phyloP scores from a whole-genome alignment of 768 basidiomycete genomes.

The Phanerodontia chrysosporium region DNA sequence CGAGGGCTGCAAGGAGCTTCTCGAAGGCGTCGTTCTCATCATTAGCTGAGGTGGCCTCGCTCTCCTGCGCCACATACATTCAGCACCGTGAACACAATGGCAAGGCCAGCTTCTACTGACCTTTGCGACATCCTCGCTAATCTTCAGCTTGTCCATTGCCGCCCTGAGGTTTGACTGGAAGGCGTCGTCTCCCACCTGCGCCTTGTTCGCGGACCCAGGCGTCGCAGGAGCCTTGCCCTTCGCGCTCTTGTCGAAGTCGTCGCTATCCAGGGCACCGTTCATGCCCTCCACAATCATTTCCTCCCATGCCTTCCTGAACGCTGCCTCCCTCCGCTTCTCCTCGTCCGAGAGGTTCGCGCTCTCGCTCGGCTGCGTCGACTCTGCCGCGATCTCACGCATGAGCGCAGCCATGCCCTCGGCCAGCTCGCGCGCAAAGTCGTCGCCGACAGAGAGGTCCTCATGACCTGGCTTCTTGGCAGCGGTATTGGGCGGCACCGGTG shows the following conservation, averaged over 20 bases:
- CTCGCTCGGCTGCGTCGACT: conserved; percentile 14
- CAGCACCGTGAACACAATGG: not conserved
- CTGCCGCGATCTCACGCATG: conserved; percentile 33
- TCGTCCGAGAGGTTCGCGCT: conserved; percentile 15
- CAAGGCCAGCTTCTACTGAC: not conserved
- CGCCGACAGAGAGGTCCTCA: conserved; percentile 21
- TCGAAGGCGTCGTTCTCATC: conserved; percentile 36
- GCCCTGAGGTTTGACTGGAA: conserved; percentile 71
- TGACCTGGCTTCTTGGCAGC: not conserved
- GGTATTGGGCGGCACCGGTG: conserved; percentile 15
- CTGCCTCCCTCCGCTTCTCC: conserved; percentile 30
- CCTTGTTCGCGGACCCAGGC: not conserved
- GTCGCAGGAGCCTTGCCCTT: conserved; percentile 11
- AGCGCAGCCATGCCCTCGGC: conserved; percentile 42
- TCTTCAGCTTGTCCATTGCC: conserved; percentile 70
- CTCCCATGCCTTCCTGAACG: conserved; percentile 64
- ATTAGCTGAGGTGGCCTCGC: not conserved
- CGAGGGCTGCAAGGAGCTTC: conserved; percentile 47
- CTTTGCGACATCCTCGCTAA: conserved; percentile 42
- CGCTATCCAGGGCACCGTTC: conserved; percentile 33
- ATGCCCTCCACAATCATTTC: conserved; percentile 63
- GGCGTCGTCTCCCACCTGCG: conserved; percentile 26
- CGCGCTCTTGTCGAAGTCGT: conserved; percentile 4
- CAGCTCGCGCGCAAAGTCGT: conserved; percentile 37
- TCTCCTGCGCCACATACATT: not conserved